A percentile compares a stretch with the other conserved stretches of the same genome.
Evolutionary conservation across 768 basidiomycete genomes (phyloP).

Genomic region (Lactarius sanguifluus): DNA sequence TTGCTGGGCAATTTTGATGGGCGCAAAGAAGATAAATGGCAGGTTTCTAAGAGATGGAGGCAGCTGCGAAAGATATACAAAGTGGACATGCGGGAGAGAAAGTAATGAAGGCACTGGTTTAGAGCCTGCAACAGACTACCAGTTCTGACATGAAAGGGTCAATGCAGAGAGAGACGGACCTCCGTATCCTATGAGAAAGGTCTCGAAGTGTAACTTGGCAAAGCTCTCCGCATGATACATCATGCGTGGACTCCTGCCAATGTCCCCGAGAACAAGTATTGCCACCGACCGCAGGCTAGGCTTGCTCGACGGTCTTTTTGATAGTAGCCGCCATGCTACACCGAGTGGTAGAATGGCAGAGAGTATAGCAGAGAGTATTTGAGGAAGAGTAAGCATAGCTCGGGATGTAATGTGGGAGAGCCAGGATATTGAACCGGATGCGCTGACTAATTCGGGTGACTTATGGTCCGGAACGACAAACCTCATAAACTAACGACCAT

Average conservation of each 20-base stretch:
- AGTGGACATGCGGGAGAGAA: conserved; percentile 59
- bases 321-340: conserved; percentile 17
- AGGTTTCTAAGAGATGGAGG: conserved; percentile 52
- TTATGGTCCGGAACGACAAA: neutral
- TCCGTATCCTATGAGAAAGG: conserved; percentile 81
- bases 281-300: conserved; percentile 66
- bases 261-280: conserved; percentile 91
- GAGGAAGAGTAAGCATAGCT: conserved; percentile 4
- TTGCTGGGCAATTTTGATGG: conserved; percentile 78
- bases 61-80: conserved; percentile 67
- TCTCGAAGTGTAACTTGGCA: conserved; percentile 72
- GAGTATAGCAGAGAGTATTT: conserved; percentile 8
- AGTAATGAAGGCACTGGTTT: conserved; percentile 73
- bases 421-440: neutral
- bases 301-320: conserved; percentile 5
- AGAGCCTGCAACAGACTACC: conserved; percentile 53
- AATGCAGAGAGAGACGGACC: conserved; percentile 47
- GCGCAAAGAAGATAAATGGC: conserved; percentile 73
- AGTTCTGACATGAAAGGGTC: neutral
- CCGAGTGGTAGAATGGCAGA: neutral
- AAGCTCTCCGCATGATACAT: conserved; percentile 98
- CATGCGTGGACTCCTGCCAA: conserved; percentile 95
- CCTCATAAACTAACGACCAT: conserved; percentile 1
- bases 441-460: conserved; percentile 14
- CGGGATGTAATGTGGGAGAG: neutral